These are phyloP conservation scores for Musa itinerans DNA, from an alignment of 176 grass and related monocot genomes.

Conservation along the genomic window DNA sequence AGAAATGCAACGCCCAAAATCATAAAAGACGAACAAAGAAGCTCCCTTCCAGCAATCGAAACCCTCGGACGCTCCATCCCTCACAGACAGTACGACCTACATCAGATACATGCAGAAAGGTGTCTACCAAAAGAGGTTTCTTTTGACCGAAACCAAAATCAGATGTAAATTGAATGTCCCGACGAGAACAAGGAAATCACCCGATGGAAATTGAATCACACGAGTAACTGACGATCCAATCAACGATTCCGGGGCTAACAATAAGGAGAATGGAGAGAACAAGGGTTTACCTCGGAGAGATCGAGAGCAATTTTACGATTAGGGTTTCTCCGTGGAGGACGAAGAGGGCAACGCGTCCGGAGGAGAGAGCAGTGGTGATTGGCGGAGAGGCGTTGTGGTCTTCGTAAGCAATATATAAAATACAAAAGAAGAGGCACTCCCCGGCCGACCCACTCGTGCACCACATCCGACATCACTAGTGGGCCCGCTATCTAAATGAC, in stretches of 20 bases:
- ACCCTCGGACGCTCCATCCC: background rate
- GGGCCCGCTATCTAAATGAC: no score
- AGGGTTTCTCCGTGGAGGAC: constrained; percentile 2
- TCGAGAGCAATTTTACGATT: constrained; percentile 2
- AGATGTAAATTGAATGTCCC: background rate
- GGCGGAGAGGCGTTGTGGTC: background rate
- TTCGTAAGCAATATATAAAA: background rate
- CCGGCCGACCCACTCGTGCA: no score
- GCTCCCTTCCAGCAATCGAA: background rate
- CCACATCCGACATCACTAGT: no score
- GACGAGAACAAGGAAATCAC: background rate
- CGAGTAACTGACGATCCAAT: background rate
- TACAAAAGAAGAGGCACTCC: background rate
- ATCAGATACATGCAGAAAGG: background rate
- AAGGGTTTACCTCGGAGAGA: background rate
- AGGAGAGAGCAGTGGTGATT: background rate
- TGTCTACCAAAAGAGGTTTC: background rate
- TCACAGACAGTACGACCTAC: background rate
- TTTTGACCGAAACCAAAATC: background rate
- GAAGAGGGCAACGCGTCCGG: background rate
- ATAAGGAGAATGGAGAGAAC: background rate
- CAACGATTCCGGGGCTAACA: background rate
- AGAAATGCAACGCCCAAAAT: background rate
- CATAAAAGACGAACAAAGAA: background rate
- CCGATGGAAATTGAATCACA: background rate